A percentile compares a stretch with the other conserved stretches of the same genome.
Evolutionary conservation across 2,329 filamentous ascomycete species (phyloP).

Genomic region (Diaporthe humulicola): DNA sequence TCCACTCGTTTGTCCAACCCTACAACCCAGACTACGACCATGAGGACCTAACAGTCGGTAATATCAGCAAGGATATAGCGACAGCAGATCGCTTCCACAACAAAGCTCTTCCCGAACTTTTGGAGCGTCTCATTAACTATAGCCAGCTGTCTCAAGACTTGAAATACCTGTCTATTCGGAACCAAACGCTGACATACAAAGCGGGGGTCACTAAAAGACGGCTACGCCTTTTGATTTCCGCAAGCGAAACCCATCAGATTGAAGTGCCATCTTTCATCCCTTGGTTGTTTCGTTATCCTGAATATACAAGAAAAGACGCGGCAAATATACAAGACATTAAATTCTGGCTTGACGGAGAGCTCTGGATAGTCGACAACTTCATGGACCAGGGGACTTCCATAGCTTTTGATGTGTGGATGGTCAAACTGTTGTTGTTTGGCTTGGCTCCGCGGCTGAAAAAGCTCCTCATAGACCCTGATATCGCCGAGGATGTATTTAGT

Average conservation of each 20-base stretch:
- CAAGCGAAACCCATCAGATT: background rate
- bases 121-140: background rate
- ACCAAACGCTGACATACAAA: background rate
- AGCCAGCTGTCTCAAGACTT: background rate
- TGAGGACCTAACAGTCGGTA: too few relatives aligned
- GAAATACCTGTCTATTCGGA: background rate
- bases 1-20: background rate
- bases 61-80: background rate
- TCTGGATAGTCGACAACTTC: background rate
- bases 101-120: background rate
- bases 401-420: background rate
- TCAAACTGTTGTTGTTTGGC: background rate
- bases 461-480: background rate
- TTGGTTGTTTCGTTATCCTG: background rate
- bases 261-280: background rate
- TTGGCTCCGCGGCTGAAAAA: background rate
- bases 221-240: background rate
- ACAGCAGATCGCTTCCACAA: background rate
- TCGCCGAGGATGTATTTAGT: background rate
- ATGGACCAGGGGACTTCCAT: rapidly evolving
- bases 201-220: background rate
- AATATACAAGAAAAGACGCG: background rate
- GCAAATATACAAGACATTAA: rapidly evolving
- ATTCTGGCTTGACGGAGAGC: background rate
- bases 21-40: background rate